Percentiles rank a stretch among this genome's conserved stretches.
phyloP scores from a whole-genome alignment of 2,329 filamentous ascomycete species.

The Zymoseptoria tritici region DNA sequence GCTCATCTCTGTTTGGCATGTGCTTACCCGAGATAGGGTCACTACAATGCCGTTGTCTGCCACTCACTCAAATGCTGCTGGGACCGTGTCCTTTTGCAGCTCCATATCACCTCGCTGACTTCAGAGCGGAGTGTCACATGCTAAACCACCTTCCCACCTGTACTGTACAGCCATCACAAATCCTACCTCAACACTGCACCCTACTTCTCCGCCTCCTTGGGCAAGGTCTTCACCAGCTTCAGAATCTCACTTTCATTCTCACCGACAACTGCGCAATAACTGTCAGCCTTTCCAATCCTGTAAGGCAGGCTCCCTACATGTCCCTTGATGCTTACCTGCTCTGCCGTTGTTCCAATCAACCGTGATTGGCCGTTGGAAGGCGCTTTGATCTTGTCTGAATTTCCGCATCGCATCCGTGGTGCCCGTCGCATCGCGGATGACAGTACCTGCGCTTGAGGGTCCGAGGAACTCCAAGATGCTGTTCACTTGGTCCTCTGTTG shows the following conservation, averaged over 20 bases:
- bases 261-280: slow-evolving; percentile 49
- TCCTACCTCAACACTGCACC: background rate
- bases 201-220: slow-evolving; percentile 32
- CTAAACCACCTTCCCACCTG: background rate
- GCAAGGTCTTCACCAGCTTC: slow-evolving; percentile 61
- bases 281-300: slow-evolving; percentile 2
- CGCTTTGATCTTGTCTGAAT: slow-evolving; percentile 61
- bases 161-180: background rate
- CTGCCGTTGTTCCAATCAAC: slow-evolving; percentile 94
- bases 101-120: background rate
- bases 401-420: slow-evolving; percentile 72
- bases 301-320: background rate
- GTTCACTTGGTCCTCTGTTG: slow-evolving; percentile 74
- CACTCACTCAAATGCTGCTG: background rate
- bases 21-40: slow-evolving; percentile 9
- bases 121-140: background rate
- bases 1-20: background rate
- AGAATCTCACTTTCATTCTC: slow-evolving; percentile 84
- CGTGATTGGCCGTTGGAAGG: slow-evolving; percentile 69
- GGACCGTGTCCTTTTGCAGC: background rate
- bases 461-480: slow-evolving; percentile 81
- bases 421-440: slow-evolving; percentile 68
- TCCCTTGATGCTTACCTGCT: slow-evolving; percentile 46
- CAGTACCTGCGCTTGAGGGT: slow-evolving; percentile 48
- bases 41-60: slow-evolving; percentile 9